A percentile compares a stretch with the other conserved stretches of the same genome.
These are phyloP conservation scores for Solanum pennellii DNA, from an alignment of 257 asterid genomes.

Conservation along the genomic window DNA sequence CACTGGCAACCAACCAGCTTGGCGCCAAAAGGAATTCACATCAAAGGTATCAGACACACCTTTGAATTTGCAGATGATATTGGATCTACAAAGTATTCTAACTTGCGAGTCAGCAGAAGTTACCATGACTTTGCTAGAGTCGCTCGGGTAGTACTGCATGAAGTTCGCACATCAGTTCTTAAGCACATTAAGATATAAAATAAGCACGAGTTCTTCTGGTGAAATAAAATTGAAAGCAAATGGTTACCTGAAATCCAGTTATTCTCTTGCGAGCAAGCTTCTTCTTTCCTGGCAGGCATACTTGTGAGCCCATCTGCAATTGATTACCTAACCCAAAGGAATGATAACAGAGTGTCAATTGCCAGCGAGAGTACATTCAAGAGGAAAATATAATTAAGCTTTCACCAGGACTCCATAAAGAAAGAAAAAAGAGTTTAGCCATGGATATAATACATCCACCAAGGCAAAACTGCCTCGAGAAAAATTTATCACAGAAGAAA, in stretches of 20 bases:
- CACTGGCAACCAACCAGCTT: background rate
- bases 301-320: constrained; percentile 52
- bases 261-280: constrained; percentile 60
- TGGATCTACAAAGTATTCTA: constrained; percentile 50
- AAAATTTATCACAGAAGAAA: background rate
- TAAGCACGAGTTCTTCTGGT: background rate
- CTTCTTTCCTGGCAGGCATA: constrained; percentile 62
- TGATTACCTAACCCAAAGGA: constrained; percentile 36
- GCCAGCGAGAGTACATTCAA: background rate
- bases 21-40: background rate
- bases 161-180: background rate
- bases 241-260: constrained; percentile 75
- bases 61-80: constrained; percentile 59
- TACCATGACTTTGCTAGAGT: constrained; percentile 71
- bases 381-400: background rate
- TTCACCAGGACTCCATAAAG: background rate
- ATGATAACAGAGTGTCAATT: background rate
- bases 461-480: background rate
- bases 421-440: background rate
- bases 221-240: background rate
- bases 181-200: background rate
- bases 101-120: constrained; percentile 81
- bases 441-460: background rate
- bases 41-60: constrained; percentile 22
- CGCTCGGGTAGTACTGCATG: constrained; percentile 72